Conservation (phyloP, 1,284 basidiomycete genomes). For the Cryptococcus floricola region DNA sequence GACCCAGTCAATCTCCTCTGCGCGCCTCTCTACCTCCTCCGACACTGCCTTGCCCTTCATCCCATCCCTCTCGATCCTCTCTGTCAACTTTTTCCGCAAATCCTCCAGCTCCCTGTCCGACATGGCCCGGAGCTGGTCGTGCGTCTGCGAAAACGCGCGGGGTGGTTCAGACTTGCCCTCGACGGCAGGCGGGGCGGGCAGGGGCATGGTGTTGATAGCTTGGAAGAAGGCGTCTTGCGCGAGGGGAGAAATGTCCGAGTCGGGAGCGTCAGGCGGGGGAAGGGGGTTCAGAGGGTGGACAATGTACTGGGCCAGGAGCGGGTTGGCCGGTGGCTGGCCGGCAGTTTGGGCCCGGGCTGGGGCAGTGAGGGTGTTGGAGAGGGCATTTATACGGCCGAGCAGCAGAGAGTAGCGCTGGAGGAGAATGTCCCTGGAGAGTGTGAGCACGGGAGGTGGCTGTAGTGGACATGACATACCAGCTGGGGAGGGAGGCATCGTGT, state of each 20-base stretch:
- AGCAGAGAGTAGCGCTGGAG: constrained; percentile 41
- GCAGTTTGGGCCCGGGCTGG: constrained; percentile 1
- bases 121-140: constrained; percentile 17
- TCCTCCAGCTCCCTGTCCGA: constrained; percentile 19
- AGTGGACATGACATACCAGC: constrained; percentile 34
- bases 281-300: constrained; percentile 40
- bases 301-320: constrained; percentile 22
- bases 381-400: constrained; percentile 32
- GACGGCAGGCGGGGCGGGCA: constrained; percentile 8
- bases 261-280: constrained; percentile 1
- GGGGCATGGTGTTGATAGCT: constrained; percentile 25
- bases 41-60: constrained; percentile 19
- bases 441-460: background rate
- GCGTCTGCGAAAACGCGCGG: background rate
- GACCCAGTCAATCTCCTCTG: constrained; percentile 30
- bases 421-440: constrained; percentile 30
- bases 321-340: constrained; percentile 2
- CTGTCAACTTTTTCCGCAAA: constrained; percentile 12
- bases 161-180: background rate
- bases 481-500: constrained; percentile 34
- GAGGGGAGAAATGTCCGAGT: constrained; percentile 16
- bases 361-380: constrained; percentile 28
- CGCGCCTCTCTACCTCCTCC: constrained; percentile 23
- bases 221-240: constrained; percentile 37
- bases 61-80: constrained; percentile 17